Evolutionary conservation across 2,329 filamentous ascomycete genomes (phyloP), one percentile per base, ranked within the genome.

Genomic region (Alternaria infectoria): DNA sequence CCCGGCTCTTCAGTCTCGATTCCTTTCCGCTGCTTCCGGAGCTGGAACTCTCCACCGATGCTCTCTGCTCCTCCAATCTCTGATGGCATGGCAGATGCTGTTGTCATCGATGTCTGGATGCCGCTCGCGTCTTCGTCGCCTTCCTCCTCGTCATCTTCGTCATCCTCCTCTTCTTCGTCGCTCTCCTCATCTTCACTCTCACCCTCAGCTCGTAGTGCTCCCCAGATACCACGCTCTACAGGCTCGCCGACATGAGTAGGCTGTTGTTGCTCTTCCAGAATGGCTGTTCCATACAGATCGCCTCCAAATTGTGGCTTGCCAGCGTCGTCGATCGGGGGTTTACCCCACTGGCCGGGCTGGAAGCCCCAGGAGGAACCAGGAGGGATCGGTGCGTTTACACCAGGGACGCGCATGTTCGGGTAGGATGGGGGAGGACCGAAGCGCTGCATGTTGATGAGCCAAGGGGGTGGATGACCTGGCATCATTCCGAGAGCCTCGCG

Each of bases 381-480:
- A 3, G 96, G 96, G 11, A 95, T 93, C 5, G 96, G 93, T 2
- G 95, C 93, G 79, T 98, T 99, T 50, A 99, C 87, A 47, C 96
- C 96, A 9, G 96, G 92, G 64, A 99, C 93, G 78, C 96, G 97
- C 56, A 98, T 86, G n/a, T 93, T 93, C 21, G 96, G 94, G 79
- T 99, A 99, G 9, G 93, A 96, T 6, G 95, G 94, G 2, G 96
- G 95, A 23, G 94, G 93, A 0, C 96, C 96, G 74, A 93, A 93
- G 71, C 95, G 90, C 81, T 99, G 96, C 81, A 97, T 93, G 80
- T 97, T 97, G 78, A 99, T 95, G 65, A 99, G 87, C 96, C 96
- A 99, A 44, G 96, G 96, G 23, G 96, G 95, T 8, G 96, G 95
- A 25, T 94, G 93, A 54, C 93, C 94, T 13, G 93, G 92, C 21